A percentile compares a stretch with the other conserved stretches of the same genome.
phyloP scores from a whole-genome alignment of 805 yeast genomes.

The Barnettozyma californica region DNA sequence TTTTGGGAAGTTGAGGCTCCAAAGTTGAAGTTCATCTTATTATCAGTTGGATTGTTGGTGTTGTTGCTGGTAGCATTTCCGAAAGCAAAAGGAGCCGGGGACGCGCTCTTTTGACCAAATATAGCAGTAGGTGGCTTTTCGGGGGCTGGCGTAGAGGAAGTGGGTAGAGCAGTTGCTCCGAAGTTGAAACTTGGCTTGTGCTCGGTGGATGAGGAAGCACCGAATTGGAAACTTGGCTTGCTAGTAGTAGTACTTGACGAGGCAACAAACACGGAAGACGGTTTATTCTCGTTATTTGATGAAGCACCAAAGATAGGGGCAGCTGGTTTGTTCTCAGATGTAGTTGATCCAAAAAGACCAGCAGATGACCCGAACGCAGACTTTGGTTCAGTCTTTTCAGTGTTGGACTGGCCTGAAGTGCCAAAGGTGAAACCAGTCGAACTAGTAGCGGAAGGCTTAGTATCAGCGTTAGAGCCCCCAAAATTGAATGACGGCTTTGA shows the following conservation, averaged over 20 bases:
- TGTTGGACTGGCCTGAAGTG: not conserved
- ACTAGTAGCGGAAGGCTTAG: not conserved
- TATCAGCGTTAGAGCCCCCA: constrained; percentile 1
- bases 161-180: not conserved
- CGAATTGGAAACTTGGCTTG: constrained; percentile 5
- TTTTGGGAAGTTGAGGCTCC: constrained; percentile 13
- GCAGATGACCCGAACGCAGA: not conserved
- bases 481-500: constrained; percentile 4
- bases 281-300: not conserved
- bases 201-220: not conserved
- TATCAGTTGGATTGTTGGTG: not conserved
- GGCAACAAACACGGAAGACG: not conserved
- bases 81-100: constrained; percentile 8
- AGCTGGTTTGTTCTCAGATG: not conserved
- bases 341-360: constrained; percentile 1
- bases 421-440: not conserved
- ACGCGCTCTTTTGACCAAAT: not conserved
- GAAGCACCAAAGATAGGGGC: constrained; percentile 1
- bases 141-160: not conserved
- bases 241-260: not conserved
- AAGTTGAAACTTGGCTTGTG: constrained; percentile 1
- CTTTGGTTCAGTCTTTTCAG: not conserved
- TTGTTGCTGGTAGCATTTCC: not conserved
- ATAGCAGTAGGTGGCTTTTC: not conserved
- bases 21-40: constrained; percentile 13